Percentiles rank a stretch among this genome's conserved stretches.
phyloP scores from a whole-genome alignment of 768 basidiomycete species.

The Chalciporus piperatus region DNA sequence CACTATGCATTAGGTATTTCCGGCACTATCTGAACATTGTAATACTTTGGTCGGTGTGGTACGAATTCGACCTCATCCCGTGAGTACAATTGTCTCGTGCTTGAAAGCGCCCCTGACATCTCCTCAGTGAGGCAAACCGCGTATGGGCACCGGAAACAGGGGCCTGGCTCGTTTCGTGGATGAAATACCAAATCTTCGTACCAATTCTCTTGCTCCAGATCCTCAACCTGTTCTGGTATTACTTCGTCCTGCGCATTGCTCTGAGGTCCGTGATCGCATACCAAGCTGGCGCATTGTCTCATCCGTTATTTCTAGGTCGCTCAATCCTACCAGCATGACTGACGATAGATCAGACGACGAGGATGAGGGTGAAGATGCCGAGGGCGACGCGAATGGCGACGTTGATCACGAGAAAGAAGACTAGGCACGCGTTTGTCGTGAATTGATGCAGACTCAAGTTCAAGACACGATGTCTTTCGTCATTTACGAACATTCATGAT shows the following conservation, averaged over 20 bases:
- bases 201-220: slow-evolving; percentile 74
- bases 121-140: slow-evolving; percentile 48
- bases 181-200: slow-evolving; percentile 76
- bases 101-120: slow-evolving; percentile 2
- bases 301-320: slow-evolving; percentile 41
- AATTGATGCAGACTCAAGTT: neutral
- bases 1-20: slow-evolving; percentile 63
- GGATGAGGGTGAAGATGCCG: slow-evolving; percentile 45
- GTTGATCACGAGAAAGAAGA: slow-evolving; percentile 31
- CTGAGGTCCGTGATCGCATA: slow-evolving; percentile 50
- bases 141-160: slow-evolving; percentile 62
- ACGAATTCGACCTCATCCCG: slow-evolving; percentile 73
- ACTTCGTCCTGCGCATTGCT: slow-evolving; percentile 75
- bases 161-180: slow-evolving; percentile 71
- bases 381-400: slow-evolving; percentile 26
- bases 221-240: slow-evolving; percentile 94
- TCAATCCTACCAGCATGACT: slow-evolving; percentile 43
- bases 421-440: slow-evolving; percentile 9
- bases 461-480: neutral
- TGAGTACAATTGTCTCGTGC: slow-evolving; percentile 36
- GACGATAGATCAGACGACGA: slow-evolving; percentile 87
- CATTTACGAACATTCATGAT: slow-evolving; percentile 5
- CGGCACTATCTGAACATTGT: slow-evolving; percentile 86
- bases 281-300: neutral
- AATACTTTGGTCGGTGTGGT: slow-evolving; percentile 88